These are phyloP conservation scores for Metschnikowia reukaufii DNA, from an alignment of 805 yeast genomes.

Conservation along the genomic window DNA sequence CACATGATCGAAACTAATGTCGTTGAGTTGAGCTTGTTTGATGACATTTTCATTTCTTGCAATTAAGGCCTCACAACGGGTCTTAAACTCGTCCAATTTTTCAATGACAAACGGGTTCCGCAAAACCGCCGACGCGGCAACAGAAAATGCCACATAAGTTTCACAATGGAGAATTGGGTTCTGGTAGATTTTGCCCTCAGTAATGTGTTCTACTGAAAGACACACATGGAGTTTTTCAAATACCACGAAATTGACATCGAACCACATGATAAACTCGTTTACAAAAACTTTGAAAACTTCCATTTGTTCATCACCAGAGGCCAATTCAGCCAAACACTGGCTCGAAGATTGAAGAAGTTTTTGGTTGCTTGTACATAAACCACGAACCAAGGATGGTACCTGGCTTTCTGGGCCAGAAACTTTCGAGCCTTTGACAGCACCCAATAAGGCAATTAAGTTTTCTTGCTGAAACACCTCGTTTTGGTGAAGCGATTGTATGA, in stretches of 20 bases:
- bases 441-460: constrained; percentile 36
- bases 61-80: constrained; percentile 21
- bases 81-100: constrained; percentile 22
- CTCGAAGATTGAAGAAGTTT: constrained; percentile 26
- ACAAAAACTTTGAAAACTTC: constrained; percentile 36
- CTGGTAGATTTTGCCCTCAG: constrained; percentile 23
- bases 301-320: constrained; percentile 12
- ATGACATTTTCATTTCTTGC: constrained; percentile 15
- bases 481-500: constrained; percentile 17
- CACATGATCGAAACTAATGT: constrained; percentile 37
- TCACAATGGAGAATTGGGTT: constrained; percentile 34
- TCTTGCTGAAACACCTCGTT: constrained; percentile 34
- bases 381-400: constrained; percentile 36
- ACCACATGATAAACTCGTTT: constrained; percentile 41
- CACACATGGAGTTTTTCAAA: constrained; percentile 32
- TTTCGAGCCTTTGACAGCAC: constrained; percentile 32
- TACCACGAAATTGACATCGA: constrained; percentile 34
- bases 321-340: constrained; percentile 16
- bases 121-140: constrained; percentile 20
- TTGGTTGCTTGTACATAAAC: constrained; percentile 40
- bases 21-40: constrained; percentile 25
- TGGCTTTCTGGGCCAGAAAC: constrained; percentile 22
- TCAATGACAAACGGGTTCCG: constrained; percentile 43
- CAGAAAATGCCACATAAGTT: constrained; percentile 32
- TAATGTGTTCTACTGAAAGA: constrained; percentile 17